phyloP scores from a whole-genome alignment of 306 rosid genomes.

The Castanopsis chinensis region DNA sequence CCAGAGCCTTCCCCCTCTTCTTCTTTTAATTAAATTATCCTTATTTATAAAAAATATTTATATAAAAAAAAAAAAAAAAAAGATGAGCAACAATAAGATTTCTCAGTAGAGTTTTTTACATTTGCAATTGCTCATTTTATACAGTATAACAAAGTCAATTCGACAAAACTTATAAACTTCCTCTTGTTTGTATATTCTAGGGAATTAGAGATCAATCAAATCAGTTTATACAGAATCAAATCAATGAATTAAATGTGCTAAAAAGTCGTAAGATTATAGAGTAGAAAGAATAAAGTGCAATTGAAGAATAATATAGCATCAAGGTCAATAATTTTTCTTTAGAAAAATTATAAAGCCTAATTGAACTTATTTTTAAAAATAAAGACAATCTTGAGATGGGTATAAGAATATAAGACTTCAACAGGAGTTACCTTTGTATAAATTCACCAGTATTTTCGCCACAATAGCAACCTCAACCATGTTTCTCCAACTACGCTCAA shows the following conservation, averaged over 20 bases:
- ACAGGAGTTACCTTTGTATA: slow-evolving; percentile 49
- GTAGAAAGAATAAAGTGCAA: too few relatives aligned
- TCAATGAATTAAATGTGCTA: not conserved
- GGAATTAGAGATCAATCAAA: not conserved
- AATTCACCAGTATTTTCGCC: slow-evolving; percentile 43
- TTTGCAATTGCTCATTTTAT: not conserved
- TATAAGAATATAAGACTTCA: not conserved
- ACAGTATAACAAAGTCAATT: not conserved
- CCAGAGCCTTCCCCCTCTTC: too few relatives aligned
- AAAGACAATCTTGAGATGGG: not conserved
- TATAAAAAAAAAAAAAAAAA: too few relatives aligned
- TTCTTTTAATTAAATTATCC: too few relatives aligned
- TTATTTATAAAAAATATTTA: too few relatives aligned
- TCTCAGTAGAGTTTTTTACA: not conserved
- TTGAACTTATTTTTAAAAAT: too few relatives aligned
- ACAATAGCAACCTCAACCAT: slow-evolving; percentile 67
- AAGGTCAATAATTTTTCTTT: not conserved
- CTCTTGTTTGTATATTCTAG: too few relatives aligned
- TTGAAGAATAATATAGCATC: too few relatives aligned
- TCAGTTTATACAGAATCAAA: not conserved
- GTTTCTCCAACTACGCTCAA: slow-evolving; percentile 63
- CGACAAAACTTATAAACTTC: not conserved
- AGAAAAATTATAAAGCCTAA: not conserved
- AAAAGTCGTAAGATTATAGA: not conserved
- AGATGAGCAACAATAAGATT: too few relatives aligned